Evolutionary conservation across 306 rosid genomes (phyloP).

Genomic region (Macrotyloma uniflorum): DNA sequence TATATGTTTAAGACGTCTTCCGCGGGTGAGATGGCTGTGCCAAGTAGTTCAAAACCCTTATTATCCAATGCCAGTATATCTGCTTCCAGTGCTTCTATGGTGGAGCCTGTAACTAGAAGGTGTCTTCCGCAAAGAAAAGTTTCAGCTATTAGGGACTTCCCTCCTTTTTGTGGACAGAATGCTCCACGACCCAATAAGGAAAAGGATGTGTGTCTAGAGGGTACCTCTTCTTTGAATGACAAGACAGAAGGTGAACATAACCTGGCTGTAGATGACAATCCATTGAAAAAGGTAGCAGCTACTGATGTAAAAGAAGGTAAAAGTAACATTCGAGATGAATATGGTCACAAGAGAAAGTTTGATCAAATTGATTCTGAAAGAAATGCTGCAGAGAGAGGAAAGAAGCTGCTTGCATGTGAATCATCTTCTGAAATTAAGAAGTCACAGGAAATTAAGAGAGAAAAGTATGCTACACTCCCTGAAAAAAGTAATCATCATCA

Average conservation of each 20-base stretch:
- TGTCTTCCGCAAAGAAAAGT: constrained; percentile 66
- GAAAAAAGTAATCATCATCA: constrained; percentile 39
- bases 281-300: constrained; percentile 21
- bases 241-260: constrained; percentile 35
- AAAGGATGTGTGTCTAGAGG: constrained; percentile 33
- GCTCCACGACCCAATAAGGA: constrained; percentile 46
- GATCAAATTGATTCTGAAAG: constrained; percentile 33
- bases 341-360: constrained; percentile 36
- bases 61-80: constrained; percentile 31
- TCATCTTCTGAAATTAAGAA: constrained; percentile 28
- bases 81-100: constrained; percentile 44
- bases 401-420: constrained; percentile 30
- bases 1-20: constrained; percentile 36
- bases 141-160: constrained; percentile 76
- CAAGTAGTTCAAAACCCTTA: constrained; percentile 34
- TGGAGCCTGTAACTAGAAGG: constrained; percentile 45
- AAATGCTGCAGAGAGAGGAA: constrained; percentile 30
- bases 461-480: constrained; percentile 27
- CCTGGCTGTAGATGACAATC: constrained; percentile 37
- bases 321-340: constrained; percentile 44
- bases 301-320: constrained; percentile 33
- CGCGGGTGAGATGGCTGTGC: constrained; percentile 37
- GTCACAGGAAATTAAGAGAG: constrained; percentile 29
- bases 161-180: constrained; percentile 72
- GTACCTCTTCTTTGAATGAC: constrained; percentile 22